Conservation (phyloP, 768 basidiomycete species). For the Cantharellus anzutake region DNA sequence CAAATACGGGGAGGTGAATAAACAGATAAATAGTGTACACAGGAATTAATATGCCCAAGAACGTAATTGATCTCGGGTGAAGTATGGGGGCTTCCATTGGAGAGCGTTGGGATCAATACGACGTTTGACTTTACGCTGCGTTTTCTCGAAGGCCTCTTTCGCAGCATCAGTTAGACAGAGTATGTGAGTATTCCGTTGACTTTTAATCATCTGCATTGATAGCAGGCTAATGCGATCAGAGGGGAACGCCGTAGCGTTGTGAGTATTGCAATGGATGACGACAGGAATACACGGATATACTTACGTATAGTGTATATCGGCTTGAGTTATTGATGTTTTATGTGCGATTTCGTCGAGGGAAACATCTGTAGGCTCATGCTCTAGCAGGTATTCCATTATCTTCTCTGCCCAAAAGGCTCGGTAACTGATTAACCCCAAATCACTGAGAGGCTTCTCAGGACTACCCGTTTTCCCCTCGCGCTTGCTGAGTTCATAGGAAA, state of each 20-base stretch:
- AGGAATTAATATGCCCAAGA: conserved; percentile 29
- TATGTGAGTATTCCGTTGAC: conserved; percentile 87
- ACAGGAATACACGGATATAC: conserved; percentile 18
- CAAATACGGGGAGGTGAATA: not conserved
- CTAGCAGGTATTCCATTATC: conserved; percentile 76
- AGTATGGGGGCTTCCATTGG: conserved; percentile 90
- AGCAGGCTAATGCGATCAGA: not conserved
- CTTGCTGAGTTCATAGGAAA: conserved; percentile 95
- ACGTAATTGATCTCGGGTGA: conserved; percentile 74
- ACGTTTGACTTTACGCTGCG: conserved; percentile 54
- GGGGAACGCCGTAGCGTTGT: not conserved
- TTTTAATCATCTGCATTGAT: conserved; percentile 72
- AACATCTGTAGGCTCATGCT: conserved; percentile 29
- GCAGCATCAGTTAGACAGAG: conserved; percentile 83
- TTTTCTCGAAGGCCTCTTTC: conserved; percentile 78
- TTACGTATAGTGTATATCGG: conserved; percentile 97
- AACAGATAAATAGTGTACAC: not conserved
- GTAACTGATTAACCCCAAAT: conserved; percentile 83
- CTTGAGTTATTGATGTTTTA: conserved; percentile 84
- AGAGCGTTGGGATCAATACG: conserved; percentile 64
- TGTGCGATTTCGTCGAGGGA: conserved; percentile 96
- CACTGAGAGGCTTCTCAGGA: conserved; percentile 93
- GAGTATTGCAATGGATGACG: not conserved
- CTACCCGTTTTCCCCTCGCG: conserved; percentile 89
- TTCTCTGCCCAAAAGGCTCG: conserved; percentile 95